Evolutionary conservation across 225 moss, liverwort and hornwort genomes (phyloP), one percentile per base, ranked within the genome.

Genomic region (Marchantia polymorpha): DNA sequence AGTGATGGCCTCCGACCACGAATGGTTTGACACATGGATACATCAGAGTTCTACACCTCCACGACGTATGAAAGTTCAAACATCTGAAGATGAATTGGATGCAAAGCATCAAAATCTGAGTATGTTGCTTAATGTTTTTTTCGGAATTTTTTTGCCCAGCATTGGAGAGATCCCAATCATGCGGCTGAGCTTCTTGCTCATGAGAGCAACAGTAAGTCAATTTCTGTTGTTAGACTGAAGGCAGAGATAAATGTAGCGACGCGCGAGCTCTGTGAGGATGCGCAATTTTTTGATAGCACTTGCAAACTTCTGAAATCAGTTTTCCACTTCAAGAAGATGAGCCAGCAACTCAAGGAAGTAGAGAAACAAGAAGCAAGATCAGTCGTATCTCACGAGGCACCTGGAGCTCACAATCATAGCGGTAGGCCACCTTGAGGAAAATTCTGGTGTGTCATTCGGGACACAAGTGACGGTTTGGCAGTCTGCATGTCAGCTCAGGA

Each of bases 121-220:
- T 77, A 15, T 81, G 46, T 84, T 92, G 1, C 55, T 94, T 30
- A 78, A 10, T 69, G 88, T 84, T 7, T 90, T 89, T 82, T 91
- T 91, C 30, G 79, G 74, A 14, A 79, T 88, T 6, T 73, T 90
- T 66, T 84, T 85, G 0, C 19, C 80, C 0, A 83, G 63, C 13
- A 83, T 92, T 13, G 92, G 6, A 77, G 80, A 23, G 83, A 94
- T 82, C 82, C 56, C 2, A 83, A 94, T 82, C 79, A 39, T 20
- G 90, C 94, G 16, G 92, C 86, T 27, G 91, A 86, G 60, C 80
- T 89, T 76, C 90, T 92, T 29, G 29, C 82, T 20, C 12, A 19
- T 0, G 81, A 61, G 52, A 46, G 29, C 60, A 75, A 79, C 54
- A 59, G 82, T 80, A 60, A 53, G 69, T 31, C 64, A 61, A 12